Evolutionary conservation across 2,329 filamentous ascomycete species (phyloP), one percentile per base, ranked within the genome.

Genomic region (Neonectria punicea): DNA sequence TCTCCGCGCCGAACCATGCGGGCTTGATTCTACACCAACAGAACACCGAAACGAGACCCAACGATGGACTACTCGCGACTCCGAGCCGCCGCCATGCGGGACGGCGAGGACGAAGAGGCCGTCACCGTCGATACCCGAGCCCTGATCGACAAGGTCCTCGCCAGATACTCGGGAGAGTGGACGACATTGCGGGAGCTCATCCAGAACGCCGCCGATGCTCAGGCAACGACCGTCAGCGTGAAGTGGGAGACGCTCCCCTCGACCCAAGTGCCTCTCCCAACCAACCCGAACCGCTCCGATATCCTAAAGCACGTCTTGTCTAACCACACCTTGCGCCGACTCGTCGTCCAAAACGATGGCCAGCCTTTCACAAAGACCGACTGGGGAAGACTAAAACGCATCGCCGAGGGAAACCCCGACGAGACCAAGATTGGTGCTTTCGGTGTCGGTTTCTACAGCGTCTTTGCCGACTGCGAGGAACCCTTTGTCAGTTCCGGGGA

Each of bases 381-480:
- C 80, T 99, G 96, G 96, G 90, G 90, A 50, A 88, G 96, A 58
- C 79, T 99, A 69, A 98, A 98, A 84, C 90, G 95, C 66, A 99
- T 99, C 68, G 97, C 96, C n/a, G 96, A 99, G 79, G 97, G 96
- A 51, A 99, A 99, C 76, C 96, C 96, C 0, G 96, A 99, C 78
- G 96, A 99, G 81, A 98, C 94, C 51, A 99, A 99, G 84, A 99
- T 99, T 74, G 96, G 96, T 59, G 97, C 96, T 4, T 99, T 99
- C 78, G 96, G 96, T 70, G 96, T 99, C 34, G 96, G 96, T 2
- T 99, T 99, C 82, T 99, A 99, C 85, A 97, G 93, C 78, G 95
- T 98, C 43, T 99, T 99, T 78, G 93, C 96, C 67, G 96, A 99
- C 78, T 99, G 95, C 77, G 97, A 99, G 80, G 94, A 98, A 73